Base-by-base conservation (phyloP, 2,329 filamentous ascomycete genomes). In the Fusarium tanahbumbuense region DNA sequence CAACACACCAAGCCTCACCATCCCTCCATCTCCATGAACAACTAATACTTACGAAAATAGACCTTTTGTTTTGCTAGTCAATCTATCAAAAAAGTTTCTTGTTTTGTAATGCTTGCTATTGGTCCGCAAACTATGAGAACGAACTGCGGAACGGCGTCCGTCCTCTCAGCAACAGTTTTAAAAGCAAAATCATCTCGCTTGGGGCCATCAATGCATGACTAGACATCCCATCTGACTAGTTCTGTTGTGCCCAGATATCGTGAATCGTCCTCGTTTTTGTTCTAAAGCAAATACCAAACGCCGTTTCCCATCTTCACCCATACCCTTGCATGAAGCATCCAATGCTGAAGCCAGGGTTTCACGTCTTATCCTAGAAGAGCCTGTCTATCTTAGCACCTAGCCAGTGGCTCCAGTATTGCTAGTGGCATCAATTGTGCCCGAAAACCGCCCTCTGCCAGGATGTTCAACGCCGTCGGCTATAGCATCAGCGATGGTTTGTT, bases 361-460 rank as follows among this genome's bases (percentile, higher is more conserved):
- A 16, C 9, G 25, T 22, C 16, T 42, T 32, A 25, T 34, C 8
- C 46, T 66, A 71, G 11, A 54, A 60, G 41, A 60, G 37, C 10
- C 41, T 46, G 25, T 15, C 30, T 34, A 45, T 50, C 20, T 44
- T 30, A 32, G 30, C 23, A 22, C 40, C 27, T 37, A 37, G 15
- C 22, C 25, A 23, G 40, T 57, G 16, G 45, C 20, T 41, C 67
- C 67, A 15, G 42, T 13, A 40, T 48, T 54, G 22, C 54, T 57
- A 18, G 52, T 27, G 32, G 54, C 53, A 56, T 75, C 66, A 23
- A 82, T 71, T 13, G 66, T 73, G 8, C 83, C 82, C 16, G 76
- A 79, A 71, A 84, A 84, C 22, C 82, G 82, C 4, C 80, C 81
- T 11, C 53, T 32, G n/a, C 82, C 82, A 1, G 81, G 80, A 4